Percentiles rank a stretch among this genome's conserved stretches.
phyloP scores from a whole-genome alignment of 805 yeast species.

The Blastobotrys chiropterorum region DNA sequence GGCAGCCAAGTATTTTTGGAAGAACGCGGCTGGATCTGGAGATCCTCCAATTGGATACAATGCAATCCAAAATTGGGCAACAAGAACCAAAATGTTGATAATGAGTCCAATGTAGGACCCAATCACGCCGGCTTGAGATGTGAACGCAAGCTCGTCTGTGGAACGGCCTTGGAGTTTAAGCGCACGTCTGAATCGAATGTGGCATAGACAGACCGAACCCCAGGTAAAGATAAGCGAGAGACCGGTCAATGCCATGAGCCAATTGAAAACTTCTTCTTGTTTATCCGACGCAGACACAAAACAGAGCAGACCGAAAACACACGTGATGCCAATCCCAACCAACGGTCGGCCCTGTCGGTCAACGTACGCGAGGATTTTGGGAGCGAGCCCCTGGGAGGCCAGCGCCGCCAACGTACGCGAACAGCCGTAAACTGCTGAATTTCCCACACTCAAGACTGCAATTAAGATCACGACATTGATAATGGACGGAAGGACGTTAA shows the following conservation, averaged over 20 bases:
- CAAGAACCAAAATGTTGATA: conserved; percentile 50
- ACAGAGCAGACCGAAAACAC: conserved; percentile 48
- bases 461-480: conserved; percentile 66
- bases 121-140: conserved; percentile 53
- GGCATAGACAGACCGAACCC: conserved; percentile 64
- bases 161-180: conserved; percentile 51
- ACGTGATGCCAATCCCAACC: conserved; percentile 48
- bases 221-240: conserved; percentile 67
- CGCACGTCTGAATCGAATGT: conserved; percentile 58
- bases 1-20: conserved; percentile 45
- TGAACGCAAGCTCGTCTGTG: conserved; percentile 56
- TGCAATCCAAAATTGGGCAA: conserved; percentile 75
- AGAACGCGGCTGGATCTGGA: conserved; percentile 35
- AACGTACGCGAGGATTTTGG: conserved; percentile 55
- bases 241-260: conserved; percentile 69
- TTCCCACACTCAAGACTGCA: conserved; percentile 67
- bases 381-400: conserved; percentile 62
- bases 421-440: conserved; percentile 63
- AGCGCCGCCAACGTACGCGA: conserved; percentile 63
- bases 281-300: conserved; percentile 55
- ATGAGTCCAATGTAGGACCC: conserved; percentile 59
- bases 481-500: conserved; percentile 58
- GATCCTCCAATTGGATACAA: conserved; percentile 54
- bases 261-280: conserved; percentile 44
- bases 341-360: conserved; percentile 77